Evolutionary conservation across 805 yeast genomes (phyloP).

Genomic region (Wickerhamiella australiensis): DNA sequence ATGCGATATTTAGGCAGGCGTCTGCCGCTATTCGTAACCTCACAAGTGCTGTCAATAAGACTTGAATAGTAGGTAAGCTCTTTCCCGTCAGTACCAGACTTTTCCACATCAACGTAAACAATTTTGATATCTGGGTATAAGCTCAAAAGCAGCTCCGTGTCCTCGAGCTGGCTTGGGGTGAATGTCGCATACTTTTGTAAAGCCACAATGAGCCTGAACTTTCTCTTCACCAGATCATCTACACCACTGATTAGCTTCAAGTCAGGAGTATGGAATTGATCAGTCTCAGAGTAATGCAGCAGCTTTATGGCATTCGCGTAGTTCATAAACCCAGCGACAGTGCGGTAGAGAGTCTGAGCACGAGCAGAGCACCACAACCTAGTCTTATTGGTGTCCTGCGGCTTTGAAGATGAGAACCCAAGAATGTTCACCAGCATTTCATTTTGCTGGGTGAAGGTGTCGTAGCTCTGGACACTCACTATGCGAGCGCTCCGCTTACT

Average conservation of each 20-base stretch:
- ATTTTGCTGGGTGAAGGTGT: neutral
- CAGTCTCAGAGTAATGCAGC: constrained; percentile 54
- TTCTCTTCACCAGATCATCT: constrained; percentile 63
- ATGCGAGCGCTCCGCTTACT: constrained; percentile 34
- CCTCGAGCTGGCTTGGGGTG: constrained; percentile 57
- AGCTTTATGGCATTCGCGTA: constrained; percentile 62
- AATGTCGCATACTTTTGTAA: constrained; percentile 75
- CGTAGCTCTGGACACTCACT: constrained; percentile 1
- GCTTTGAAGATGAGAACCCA: constrained; percentile 20
- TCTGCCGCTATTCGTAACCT: constrained; percentile 43
- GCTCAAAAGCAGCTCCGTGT: constrained; percentile 63
- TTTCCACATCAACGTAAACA: constrained; percentile 16
- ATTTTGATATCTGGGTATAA: constrained; percentile 70
- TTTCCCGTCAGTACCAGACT: constrained; percentile 28
- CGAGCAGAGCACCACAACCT: constrained; percentile 80
- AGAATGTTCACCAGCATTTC: constrained; percentile 24
- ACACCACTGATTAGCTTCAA: constrained; percentile 24
- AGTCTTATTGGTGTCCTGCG: constrained; percentile 40
- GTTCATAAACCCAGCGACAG: constrained; percentile 74
- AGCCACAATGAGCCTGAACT: constrained; percentile 68
- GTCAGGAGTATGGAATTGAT: constrained; percentile 29
- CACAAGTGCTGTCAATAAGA: constrained; percentile 61
- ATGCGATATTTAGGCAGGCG: constrained; percentile 53
- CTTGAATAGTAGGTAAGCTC: constrained; percentile 40
- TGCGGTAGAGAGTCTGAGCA: constrained; percentile 72